Evolutionary conservation across 2,329 filamentous ascomycete species (phyloP).

Genomic region (Pyrenochaeta sp.): DNA sequence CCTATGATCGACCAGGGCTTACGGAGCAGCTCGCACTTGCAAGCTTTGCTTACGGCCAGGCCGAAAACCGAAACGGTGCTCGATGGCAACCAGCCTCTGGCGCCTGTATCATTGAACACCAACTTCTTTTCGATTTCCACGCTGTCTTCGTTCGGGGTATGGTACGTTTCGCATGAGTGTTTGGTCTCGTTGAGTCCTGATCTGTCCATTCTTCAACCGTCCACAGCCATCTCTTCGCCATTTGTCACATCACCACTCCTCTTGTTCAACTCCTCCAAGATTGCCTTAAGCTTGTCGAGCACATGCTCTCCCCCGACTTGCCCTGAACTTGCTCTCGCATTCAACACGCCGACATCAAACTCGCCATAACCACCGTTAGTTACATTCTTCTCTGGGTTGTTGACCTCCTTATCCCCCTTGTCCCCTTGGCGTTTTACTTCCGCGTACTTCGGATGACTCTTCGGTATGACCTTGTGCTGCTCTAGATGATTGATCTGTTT

Average conservation of each 20-base stretch:
- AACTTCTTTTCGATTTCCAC: no score
- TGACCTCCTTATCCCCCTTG: conserved; percentile 14
- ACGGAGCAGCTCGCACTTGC: neutral
- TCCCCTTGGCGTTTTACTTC: conserved; percentile 8
- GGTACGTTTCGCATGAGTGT: neutral
- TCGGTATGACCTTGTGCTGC: conserved; percentile 43
- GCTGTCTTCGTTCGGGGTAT: neutral
- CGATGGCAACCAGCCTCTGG: no score
- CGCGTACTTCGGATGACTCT: conserved; percentile 30
- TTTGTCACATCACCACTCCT: conserved; percentile 17
- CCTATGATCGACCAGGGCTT: no score
- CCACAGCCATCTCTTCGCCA: conserved; percentile 29
- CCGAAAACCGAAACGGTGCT: neutral
- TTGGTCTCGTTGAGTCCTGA: neutral
- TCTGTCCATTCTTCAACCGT: conserved; percentile 19
- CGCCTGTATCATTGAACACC: neutral
- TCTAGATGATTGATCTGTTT: conserved; percentile 43
- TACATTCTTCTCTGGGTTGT: conserved; percentile 36
- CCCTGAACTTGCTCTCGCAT: conserved; percentile 82
- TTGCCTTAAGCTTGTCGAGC: conserved; percentile 68
- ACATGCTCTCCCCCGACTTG: conserved; percentile 85
- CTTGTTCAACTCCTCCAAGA: conserved; percentile 56
- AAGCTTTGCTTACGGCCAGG: neutral
- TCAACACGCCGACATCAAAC: conserved; percentile 89
- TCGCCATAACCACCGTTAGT: conserved; percentile 59